Percentiles rank a stretch among this genome's conserved stretches.
Evolutionary conservation across 129 eudicot genomes (phyloP).

Genomic region (Logfia minima): DNA sequence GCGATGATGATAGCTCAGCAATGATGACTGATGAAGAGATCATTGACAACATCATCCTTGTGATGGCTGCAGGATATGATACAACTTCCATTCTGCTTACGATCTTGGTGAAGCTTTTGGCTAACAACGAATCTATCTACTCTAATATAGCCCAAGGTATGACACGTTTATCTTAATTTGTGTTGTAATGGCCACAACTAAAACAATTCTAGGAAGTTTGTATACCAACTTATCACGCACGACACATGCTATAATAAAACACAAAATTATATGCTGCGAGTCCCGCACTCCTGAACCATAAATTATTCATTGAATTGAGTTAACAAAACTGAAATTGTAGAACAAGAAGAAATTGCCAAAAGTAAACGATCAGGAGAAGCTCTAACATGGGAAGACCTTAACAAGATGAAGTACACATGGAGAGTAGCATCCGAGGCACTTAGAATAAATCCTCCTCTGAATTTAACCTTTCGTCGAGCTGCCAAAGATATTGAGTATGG

Average conservation of each 20-base stretch:
- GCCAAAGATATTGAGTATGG: constrained; percentile 37
- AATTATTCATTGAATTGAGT: background rate
- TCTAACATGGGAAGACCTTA: constrained; percentile 45
- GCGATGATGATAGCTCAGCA: background rate
- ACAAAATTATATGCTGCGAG: background rate
- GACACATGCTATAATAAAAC: too few relatives aligned
- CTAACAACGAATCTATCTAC: constrained; percentile 28
- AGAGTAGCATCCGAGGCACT: constrained; percentile 42
- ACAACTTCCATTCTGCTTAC: constrained; percentile 35
- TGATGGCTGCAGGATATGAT: constrained; percentile 40
- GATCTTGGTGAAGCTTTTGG: constrained; percentile 37
- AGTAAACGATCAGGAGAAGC: constrained; percentile 24
- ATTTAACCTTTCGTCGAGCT: constrained; percentile 24
- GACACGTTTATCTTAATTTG: background rate
- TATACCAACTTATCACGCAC: background rate
- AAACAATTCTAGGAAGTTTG: background rate
- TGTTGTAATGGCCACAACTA: background rate
- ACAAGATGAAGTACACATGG: constrained; percentile 48
- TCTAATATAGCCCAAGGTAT: constrained; percentile 21
- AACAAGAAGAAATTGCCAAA: constrained; percentile 35
- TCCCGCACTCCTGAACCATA: background rate
- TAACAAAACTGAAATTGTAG: constrained; percentile 16
- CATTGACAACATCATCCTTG: constrained; percentile 30
- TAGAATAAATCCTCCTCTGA: constrained; percentile 35
- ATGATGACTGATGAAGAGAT: constrained; percentile 42